Base-by-base conservation (phyloP, 23 red algal genomes). In the Gracilaria gracilis region DNA sequence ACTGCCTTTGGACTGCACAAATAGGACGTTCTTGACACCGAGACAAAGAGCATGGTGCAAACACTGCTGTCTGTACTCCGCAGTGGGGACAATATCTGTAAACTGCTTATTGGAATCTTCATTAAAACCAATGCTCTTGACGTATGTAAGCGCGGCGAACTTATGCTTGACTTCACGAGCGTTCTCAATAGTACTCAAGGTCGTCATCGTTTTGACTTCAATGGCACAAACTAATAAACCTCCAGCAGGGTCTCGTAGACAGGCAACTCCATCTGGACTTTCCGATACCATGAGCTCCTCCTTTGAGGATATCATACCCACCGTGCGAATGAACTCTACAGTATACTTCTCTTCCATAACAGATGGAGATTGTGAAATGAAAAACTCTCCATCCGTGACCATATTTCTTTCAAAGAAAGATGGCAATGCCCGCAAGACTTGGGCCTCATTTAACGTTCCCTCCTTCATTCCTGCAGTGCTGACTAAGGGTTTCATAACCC, bases 121-220 rank as follows among this genome's bases (percentile, higher is more conserved):
- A 39, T 66, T 46, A 11, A 20, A 53, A 24, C 32, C 34, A 12
- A 67, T 25, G 47, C 40, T 47, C 34, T 83, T 44, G 19, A 83
- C 34, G 24, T 47, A 55, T 20, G 21, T 9, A 67, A 83, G 6
- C 20, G 35, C 28, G 39, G 80, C 57, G 37, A 20, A 61, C 16
- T 66, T 66, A 16, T 57, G 28, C 23, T 37, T 37, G 0, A 37
- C 51, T 37, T 82, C 24, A 27, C 23, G 57, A 4, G 38, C 55
- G 38, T 24, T 49, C 9, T 85, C 81, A 70, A 85, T 85, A 25
- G 81, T 85, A 0, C 57, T 86, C 19, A 86, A 17, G 19, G 64
- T 28, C 49, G 83, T 71, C 83, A 86, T 86, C 11, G 83, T 86
- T 29, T 86, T 86, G 37, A 86, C 49, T 57, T 86, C 83, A 27